Conservation (phyloP, 345 rosid species). For the Linum lewisii region DNA sequence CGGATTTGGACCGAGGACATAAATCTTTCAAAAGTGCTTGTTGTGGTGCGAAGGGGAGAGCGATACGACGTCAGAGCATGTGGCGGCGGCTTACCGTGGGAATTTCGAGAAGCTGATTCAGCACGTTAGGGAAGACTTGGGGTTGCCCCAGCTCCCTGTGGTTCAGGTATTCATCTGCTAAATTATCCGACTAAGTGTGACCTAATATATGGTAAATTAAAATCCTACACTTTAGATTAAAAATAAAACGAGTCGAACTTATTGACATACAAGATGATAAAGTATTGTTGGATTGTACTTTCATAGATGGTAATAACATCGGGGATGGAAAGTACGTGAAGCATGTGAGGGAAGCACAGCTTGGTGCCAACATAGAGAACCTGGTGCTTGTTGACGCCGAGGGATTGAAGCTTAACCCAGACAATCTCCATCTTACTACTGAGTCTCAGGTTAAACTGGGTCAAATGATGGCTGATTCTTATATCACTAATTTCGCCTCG, state of each 20-base stretch:
- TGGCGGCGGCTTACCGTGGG: constrained; percentile 48
- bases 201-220: no score
- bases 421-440: constrained; percentile 23
- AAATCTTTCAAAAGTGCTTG: constrained; percentile 60
- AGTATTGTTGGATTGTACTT: no score
- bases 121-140: constrained; percentile 55
- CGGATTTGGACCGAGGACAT: no score
- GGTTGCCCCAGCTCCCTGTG: constrained; percentile 63
- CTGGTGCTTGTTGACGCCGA: constrained; percentile 16
- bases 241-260: no score
- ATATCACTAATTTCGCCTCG: no score
- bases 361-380: constrained; percentile 5
- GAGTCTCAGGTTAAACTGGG: constrained; percentile 26
- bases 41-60: constrained; percentile 96
- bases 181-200: no score
- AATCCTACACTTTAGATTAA: no score
- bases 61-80: constrained; percentile 41
- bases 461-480: constrained; percentile 10
- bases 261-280: no score
- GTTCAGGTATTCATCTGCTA: constrained; percentile 44
- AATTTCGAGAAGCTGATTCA: constrained; percentile 48
- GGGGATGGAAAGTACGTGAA: no score
- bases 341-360: constrained; percentile 5
- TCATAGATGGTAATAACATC: no score
- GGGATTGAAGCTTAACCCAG: constrained; percentile 23